Evolutionary conservation across 192 early-diverging fungal species (phyloP).

Genomic region (Chytriomyces confervae): DNA sequence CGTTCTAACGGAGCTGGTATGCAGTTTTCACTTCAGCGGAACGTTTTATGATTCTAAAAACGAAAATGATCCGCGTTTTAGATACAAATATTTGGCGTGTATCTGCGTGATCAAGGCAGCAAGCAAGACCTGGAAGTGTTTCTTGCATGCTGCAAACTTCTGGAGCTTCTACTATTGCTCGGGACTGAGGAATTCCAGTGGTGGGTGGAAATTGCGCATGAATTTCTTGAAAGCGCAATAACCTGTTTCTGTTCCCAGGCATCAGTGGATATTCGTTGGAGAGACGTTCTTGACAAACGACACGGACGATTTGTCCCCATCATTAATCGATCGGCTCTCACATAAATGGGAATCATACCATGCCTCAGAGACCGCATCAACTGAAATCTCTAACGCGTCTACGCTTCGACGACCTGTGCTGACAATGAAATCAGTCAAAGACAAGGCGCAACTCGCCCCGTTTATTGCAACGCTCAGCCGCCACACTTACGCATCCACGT

Average conservation of each 20-base stretch:
- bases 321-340: slow-evolving; percentile 36
- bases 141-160: slow-evolving; percentile 85
- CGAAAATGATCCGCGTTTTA: slow-evolving; percentile 32
- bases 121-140: slow-evolving; percentile 74
- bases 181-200: slow-evolving; percentile 85
- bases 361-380: neutral
- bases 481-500: slow-evolving; percentile 78
- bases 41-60: slow-evolving; percentile 8
- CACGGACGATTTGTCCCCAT: slow-evolving; percentile 44
- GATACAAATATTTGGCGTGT: slow-evolving; percentile 72
- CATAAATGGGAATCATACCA: slow-evolving; percentile 27
- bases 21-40: slow-evolving; percentile 30
- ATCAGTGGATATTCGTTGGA: slow-evolving; percentile 94
- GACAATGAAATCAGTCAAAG: slow-evolving; percentile 69
- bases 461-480: slow-evolving; percentile 78
- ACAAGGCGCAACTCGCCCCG: slow-evolving; percentile 74
- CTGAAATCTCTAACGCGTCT: slow-evolving; percentile 27
- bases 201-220: slow-evolving; percentile 47
- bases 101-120: slow-evolving; percentile 52
- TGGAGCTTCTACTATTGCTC: slow-evolving; percentile 82
- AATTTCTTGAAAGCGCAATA: neutral
- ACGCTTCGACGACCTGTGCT: slow-evolving; percentile 74
- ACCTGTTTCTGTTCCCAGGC: slow-evolving; percentile 47
- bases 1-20: slow-evolving; percentile 84
- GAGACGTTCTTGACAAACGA: slow-evolving; percentile 79